These are phyloP conservation scores for Saposhnikovia divaricata DNA, from an alignment of 129 eudicot species.

Conservation along the genomic window DNA sequence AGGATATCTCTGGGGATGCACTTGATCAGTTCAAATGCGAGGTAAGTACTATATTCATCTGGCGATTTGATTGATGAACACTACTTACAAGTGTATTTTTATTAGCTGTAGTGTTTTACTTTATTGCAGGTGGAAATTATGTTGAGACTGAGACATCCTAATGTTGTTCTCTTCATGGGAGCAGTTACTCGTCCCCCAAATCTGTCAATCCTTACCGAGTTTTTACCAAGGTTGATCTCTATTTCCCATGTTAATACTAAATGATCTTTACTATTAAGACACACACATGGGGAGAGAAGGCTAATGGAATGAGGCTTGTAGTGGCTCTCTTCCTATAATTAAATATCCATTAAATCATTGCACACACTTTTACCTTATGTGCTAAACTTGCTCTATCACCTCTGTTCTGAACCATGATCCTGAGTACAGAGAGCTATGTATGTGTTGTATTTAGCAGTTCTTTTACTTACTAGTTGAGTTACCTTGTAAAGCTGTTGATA, in stretches of 20 bases:
- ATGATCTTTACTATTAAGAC: not conserved
- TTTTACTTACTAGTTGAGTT: not conserved
- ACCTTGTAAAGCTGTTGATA: not conserved
- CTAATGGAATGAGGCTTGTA: not conserved
- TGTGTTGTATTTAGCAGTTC: not conserved
- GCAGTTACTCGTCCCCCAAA: conserved; percentile 94
- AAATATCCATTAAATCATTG: not conserved
- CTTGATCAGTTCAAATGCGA: conserved; percentile 81
- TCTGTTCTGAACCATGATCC: not conserved
- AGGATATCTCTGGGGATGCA: conserved; percentile 85
- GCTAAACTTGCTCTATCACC: not conserved
- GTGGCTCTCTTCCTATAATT: not conserved
- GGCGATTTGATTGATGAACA: conserved; percentile 9
- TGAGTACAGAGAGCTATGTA: not conserved
- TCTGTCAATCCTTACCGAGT: conserved; percentile 92
- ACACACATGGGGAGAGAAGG: not conserved
- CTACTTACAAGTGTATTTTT: not conserved
- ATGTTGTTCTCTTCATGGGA: conserved; percentile 99
- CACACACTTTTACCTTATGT: not conserved
- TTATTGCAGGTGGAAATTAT: conserved; percentile 81
- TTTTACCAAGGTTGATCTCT: conserved; percentile 66
- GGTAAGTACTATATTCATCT: conserved; percentile 35
- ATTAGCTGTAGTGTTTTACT: conserved; percentile 1
- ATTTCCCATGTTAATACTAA: not conserved
- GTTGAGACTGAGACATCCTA: conserved; percentile 97